These are phyloP conservation scores for Globisporangium radiosum DNA, from an alignment of 352 stramenopile species.

Conservation along the genomic window DNA sequence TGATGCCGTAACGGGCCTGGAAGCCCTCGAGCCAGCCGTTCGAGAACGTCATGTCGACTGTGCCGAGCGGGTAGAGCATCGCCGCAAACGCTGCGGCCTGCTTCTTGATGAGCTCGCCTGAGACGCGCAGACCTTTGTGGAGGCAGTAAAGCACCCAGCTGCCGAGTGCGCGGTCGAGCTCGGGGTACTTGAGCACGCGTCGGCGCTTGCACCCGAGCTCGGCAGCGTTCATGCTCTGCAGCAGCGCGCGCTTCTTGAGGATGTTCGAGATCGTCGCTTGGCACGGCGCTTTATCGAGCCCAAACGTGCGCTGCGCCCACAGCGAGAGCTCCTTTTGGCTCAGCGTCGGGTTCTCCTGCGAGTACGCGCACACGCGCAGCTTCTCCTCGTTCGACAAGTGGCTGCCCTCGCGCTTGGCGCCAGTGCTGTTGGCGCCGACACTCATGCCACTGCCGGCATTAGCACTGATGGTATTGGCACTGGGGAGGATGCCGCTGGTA, in stretches of 20 bases:
- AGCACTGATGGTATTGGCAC: too few relatives aligned
- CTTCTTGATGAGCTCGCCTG: conserved; percentile 26
- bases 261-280: conserved; percentile 62
- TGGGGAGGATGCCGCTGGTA: too few relatives aligned
- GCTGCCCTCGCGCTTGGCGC: neutral
- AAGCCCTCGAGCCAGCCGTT: conserved; percentile 59
- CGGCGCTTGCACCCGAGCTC: conserved; percentile 30
- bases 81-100: conserved; percentile 29
- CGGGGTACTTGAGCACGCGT: conserved; percentile 39
- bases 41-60: conserved; percentile 38
- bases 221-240: conserved; percentile 30
- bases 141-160: conserved; percentile 40
- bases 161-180: conserved; percentile 41
- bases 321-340: conserved; percentile 36
- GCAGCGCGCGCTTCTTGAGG: conserved; percentile 30
- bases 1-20: conserved; percentile 33
- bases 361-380: conserved; percentile 42
- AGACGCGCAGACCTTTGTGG: conserved; percentile 18
- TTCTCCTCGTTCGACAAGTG: conserved; percentile 58
- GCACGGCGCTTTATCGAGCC: conserved; percentile 31
- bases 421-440: too few relatives aligned
- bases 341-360: conserved; percentile 37
- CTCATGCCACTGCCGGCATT: too few relatives aligned
- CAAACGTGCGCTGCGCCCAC: conserved; percentile 51
- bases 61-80: conserved; percentile 20